A percentile compares a stretch with the other conserved stretches of the same genome.
Conservation (phyloP, 2,329 filamentous ascomycete genomes). For the Camillea tinctor region DNA sequence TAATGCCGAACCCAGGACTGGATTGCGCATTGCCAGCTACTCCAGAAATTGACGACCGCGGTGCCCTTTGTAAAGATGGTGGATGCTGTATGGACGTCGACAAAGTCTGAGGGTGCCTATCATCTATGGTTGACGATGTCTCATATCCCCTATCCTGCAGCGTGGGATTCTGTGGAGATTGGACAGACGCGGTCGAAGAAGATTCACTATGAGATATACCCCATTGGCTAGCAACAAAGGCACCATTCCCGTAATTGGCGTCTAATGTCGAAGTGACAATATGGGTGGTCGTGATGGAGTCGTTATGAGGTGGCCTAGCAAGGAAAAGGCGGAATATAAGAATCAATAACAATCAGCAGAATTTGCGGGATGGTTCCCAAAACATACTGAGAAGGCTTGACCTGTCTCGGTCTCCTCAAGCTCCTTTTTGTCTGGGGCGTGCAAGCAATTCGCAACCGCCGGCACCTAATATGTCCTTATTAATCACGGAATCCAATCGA, state of each 20-base stretch:
- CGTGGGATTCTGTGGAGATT: neutral
- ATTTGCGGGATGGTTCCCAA: neutral
- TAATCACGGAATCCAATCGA: neutral
- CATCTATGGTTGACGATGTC: neutral
- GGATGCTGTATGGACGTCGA: neutral
- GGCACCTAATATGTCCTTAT: slow-evolving; percentile 20
- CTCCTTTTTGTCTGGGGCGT: slow-evolving; percentile 28
- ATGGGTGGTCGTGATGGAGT: neutral
- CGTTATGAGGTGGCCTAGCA: neutral
- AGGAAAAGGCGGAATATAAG: neutral
- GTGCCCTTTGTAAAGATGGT: neutral
- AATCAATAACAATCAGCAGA: neutral
- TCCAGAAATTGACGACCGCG: neutral
- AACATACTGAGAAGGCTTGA: slow-evolving; percentile 23
- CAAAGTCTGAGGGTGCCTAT: neutral
- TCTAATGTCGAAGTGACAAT: neutral
- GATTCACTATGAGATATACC: neutral
- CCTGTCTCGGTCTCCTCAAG: slow-evolving; percentile 28
- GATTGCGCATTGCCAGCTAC: slow-evolving; percentile 1
- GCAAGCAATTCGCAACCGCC: slow-evolving; percentile 24
- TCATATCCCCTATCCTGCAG: neutral
- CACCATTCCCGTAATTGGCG: neutral
- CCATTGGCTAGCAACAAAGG: neutral
- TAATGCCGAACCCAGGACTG: slow-evolving; percentile 36
- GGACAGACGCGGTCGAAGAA: neutral